These are phyloP conservation scores for Schwanniomyces sp. DNA, from an alignment of 805 yeast species.

Conservation along the genomic window DNA sequence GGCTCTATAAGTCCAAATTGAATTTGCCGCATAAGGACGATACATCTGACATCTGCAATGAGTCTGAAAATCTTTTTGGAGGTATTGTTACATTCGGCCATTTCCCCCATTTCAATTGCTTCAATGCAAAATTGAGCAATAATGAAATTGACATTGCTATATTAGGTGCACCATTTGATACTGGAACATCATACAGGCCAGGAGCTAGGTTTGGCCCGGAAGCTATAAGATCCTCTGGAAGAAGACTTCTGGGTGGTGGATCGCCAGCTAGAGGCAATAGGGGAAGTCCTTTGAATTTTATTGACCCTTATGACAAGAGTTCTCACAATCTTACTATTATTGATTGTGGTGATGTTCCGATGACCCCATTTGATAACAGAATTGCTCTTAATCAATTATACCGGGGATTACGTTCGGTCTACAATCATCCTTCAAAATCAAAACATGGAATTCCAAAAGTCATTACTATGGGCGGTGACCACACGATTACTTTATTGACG, in stretches of 20 bases:
- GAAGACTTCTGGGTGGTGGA: slow-evolving; percentile 43
- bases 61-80: slow-evolving; percentile 32
- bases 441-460: slow-evolving; percentile 25
- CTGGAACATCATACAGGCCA: slow-evolving; percentile 25
- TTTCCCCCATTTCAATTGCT: slow-evolving; percentile 47
- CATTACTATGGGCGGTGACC: slow-evolving; percentile 63
- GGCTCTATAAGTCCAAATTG: slow-evolving; percentile 15
- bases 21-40: slow-evolving; percentile 35
- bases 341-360: slow-evolving; percentile 67
- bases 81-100: slow-evolving; percentile 59
- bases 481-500: slow-evolving; percentile 53
- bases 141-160: slow-evolving; percentile 22
- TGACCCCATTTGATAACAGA: slow-evolving; percentile 64
- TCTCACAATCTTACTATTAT: slow-evolving; percentile 44
- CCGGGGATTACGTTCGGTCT: slow-evolving; percentile 42
- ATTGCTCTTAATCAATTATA: slow-evolving; percentile 61
- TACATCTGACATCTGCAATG: slow-evolving; percentile 25
- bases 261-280: slow-evolving; percentile 39
- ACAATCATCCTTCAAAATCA: slow-evolving; percentile 13
- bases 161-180: slow-evolving; percentile 30
- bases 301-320: slow-evolving; percentile 54
- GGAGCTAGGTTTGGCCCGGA: slow-evolving; percentile 30
- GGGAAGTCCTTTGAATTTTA: slow-evolving; percentile 32
- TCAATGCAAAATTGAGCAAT: slow-evolving; percentile 28
- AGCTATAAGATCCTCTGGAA: slow-evolving; percentile 33